A percentile compares a stretch with the other conserved stretches of the same genome.
Conservation (phyloP, 768 basidiomycete species). For the Dentipellis fragilis region DNA sequence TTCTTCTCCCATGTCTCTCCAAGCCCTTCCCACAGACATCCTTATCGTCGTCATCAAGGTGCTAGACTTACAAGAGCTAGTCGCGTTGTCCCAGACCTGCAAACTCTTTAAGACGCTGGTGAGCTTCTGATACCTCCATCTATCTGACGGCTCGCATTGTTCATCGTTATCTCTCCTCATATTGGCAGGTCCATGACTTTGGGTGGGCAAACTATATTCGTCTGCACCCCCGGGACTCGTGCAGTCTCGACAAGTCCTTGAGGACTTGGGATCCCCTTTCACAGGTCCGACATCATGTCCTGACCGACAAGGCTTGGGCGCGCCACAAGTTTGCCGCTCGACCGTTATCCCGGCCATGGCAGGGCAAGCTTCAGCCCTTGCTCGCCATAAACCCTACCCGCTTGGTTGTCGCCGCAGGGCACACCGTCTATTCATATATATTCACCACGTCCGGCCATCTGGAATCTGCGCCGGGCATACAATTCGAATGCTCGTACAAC, state of each 20-base stretch:
- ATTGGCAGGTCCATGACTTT: slow-evolving; percentile 9
- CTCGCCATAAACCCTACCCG: slow-evolving; percentile 15
- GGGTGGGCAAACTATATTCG: slow-evolving; percentile 8
- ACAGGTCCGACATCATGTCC: slow-evolving; percentile 13
- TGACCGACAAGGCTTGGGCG: slow-evolving; percentile 15
- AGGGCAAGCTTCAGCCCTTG: slow-evolving; percentile 17
- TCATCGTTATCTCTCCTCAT: neutral
- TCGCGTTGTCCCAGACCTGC: slow-evolving; percentile 5
- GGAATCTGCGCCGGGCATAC: slow-evolving; percentile 31
- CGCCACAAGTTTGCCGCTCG: slow-evolving; percentile 12
- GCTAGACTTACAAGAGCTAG: slow-evolving; percentile 9
- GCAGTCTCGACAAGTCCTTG: slow-evolving; percentile 7
- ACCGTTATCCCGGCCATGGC: slow-evolving; percentile 16
- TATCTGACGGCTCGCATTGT: neutral
- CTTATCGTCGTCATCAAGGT: slow-evolving; percentile 10
- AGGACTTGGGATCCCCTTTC: slow-evolving; percentile 8
- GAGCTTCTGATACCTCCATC: neutral
- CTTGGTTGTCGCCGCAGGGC: slow-evolving; percentile 19
- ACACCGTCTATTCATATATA: slow-evolving; percentile 15
- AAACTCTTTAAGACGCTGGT: slow-evolving; percentile 6
- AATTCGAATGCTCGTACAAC: slow-evolving; percentile 35
- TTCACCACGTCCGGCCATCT: slow-evolving; percentile 12
- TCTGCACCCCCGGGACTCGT: slow-evolving; percentile 4
- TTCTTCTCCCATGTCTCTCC: slow-evolving; percentile 2
- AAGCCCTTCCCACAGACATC: slow-evolving; percentile 8